These are phyloP conservation scores for Phytopythium chamaehyphon DNA, from an alignment of 352 stramenopile species.

Conservation along the genomic window DNA sequence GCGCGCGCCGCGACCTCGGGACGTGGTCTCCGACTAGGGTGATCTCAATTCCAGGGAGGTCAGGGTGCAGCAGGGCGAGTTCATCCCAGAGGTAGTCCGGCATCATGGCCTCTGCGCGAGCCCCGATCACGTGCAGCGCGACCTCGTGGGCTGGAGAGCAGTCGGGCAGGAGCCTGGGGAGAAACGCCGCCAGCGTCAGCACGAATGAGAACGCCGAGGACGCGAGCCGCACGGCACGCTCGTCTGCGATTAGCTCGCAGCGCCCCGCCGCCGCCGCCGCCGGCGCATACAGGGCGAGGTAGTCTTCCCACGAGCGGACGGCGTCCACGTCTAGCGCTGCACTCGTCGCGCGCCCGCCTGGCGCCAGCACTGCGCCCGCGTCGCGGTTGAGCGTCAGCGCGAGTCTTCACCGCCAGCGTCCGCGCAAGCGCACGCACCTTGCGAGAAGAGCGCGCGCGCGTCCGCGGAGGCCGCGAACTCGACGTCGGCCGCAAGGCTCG, in stretches of 20 bases:
- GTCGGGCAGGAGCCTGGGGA: slow-evolving; percentile 16
- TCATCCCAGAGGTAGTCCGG: slow-evolving; percentile 67
- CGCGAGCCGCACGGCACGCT: slow-evolving; percentile 35
- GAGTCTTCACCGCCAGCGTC: not conserved
- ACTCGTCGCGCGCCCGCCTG: slow-evolving; percentile 9
- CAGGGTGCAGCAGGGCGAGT: slow-evolving; percentile 35
- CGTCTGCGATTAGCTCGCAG: slow-evolving; percentile 28
- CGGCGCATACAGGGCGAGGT: slow-evolving; percentile 32
- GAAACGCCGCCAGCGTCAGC: slow-evolving; percentile 53
- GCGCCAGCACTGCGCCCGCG: slow-evolving; percentile 21
- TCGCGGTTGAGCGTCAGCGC: not conserved
- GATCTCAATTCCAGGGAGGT: slow-evolving; percentile 26
- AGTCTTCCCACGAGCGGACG: slow-evolving; percentile 35
- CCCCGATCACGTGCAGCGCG: slow-evolving; percentile 55
- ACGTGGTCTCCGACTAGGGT: slow-evolving; percentile 69
- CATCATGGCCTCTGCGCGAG: slow-evolving; percentile 72
- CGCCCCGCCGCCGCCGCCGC: slow-evolving; percentile 5
- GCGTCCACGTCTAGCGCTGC: not conserved
- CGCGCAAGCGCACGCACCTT: slow-evolving; percentile 18
- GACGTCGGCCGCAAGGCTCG: slow-evolving; percentile 37
- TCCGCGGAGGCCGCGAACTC: slow-evolving; percentile 28
- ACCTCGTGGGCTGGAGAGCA: not conserved
- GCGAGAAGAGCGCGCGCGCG: slow-evolving; percentile 36
- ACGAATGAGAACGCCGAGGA: slow-evolving; percentile 72
- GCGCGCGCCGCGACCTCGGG: slow-evolving; percentile 26